Evolutionary conservation across 2,329 filamentous ascomycete species (phyloP).

Genomic region (Talaromyces amestolkiae): DNA sequence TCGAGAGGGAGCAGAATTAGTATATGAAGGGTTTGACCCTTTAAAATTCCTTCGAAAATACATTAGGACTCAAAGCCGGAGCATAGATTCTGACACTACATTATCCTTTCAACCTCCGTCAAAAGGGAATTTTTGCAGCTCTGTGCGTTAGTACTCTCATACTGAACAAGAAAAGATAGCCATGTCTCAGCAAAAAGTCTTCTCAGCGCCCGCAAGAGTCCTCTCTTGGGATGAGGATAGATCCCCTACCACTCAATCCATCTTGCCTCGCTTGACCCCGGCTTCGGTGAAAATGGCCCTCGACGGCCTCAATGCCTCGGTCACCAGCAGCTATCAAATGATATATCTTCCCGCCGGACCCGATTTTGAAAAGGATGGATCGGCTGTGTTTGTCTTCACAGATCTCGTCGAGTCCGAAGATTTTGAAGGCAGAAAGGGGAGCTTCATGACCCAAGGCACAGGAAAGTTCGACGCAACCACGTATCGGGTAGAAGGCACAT

Average conservation of each 20-base stretch:
- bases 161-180: not conserved
- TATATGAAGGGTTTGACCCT: too few species aligned
- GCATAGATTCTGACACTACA: too few species aligned
- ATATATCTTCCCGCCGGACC: slow-evolving; percentile 13
- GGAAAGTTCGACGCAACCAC: not conserved
- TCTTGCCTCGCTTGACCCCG: slow-evolving; percentile 12
- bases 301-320: not conserved
- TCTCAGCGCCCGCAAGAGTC: not conserved
- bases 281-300: slow-evolving; percentile 14
- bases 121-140: not conserved
- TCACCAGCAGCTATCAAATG: slow-evolving; percentile 18
- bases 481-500: not conserved
- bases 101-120: not conserved
- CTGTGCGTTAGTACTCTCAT: not conserved
- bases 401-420: not conserved
- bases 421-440: not conserved
- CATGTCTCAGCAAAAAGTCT: not conserved
- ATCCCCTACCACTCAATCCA: not conserved
- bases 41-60: too few species aligned
- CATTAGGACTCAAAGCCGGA: too few species aligned
- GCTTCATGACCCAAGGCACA: not conserved
- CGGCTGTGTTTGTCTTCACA: not conserved
- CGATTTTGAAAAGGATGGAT: slow-evolving; percentile 3
- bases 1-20: not conserved
- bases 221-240: not conserved